phyloP scores from a whole-genome alignment of 768 basidiomycete species.

The Boletus sp. region DNA sequence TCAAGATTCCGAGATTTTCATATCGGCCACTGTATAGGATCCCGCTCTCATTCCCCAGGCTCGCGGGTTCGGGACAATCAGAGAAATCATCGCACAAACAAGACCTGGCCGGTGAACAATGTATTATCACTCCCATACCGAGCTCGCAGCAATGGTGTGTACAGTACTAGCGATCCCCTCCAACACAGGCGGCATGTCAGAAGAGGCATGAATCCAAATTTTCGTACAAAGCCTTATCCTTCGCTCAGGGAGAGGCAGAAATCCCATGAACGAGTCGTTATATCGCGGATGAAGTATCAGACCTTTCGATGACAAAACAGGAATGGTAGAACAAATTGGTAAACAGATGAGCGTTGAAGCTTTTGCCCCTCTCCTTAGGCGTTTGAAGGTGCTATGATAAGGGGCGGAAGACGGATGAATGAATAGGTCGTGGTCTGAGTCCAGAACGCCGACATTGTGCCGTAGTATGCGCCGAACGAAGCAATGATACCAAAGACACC shows the following conservation, averaged over 20 bases:
- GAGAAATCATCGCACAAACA: not conserved
- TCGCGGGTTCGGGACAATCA: not conserved
- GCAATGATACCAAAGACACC: constrained; percentile 28
- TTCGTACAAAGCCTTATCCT: not conserved
- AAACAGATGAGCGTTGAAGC: not conserved
- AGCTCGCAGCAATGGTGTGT: not conserved
- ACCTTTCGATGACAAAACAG: not conserved
- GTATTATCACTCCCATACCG: constrained; percentile 3
- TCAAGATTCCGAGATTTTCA: too few relatives aligned
- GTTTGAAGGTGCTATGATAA: constrained; percentile 18
- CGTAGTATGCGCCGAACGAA: constrained; percentile 31
- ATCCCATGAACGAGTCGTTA: not conserved
- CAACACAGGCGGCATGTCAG: not conserved
- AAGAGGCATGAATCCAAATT: not conserved
- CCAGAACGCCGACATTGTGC: constrained; percentile 26
- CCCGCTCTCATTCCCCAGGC: not conserved
- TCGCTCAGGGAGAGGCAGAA: not conserved
- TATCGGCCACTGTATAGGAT: too few relatives aligned
- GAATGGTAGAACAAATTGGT: too few relatives aligned
- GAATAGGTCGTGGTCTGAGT: constrained; percentile 29
- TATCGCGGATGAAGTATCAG: not conserved
- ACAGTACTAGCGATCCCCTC: not conserved
- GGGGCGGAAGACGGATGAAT: constrained; percentile 26
- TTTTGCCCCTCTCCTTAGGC: not conserved
- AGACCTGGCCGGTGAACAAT: not conserved